These are phyloP conservation scores for Xerocomus spinulosus DNA, from an alignment of 768 basidiomycete species.

Conservation along the genomic window DNA sequence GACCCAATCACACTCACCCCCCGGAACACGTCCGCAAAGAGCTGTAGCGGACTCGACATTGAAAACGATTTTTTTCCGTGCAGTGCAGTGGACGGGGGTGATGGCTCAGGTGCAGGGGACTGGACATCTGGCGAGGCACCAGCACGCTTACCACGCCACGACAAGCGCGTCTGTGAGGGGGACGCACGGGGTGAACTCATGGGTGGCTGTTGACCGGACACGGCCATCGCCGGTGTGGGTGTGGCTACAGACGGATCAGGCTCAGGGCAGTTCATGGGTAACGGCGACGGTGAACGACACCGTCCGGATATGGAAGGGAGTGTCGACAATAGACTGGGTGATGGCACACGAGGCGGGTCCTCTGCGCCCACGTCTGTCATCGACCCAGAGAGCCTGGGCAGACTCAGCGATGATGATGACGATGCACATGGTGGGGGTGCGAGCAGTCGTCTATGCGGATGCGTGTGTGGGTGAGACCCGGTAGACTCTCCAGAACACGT, in stretches of 20 bases:
- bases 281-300: not conserved
- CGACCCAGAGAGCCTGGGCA: slow-evolving; percentile 17
- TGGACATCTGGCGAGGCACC: not conserved
- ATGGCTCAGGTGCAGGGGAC: not conserved
- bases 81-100: slow-evolving; percentile 1
- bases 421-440: slow-evolving; percentile 21
- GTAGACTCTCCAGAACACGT: slow-evolving; percentile 14
- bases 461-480: no score
- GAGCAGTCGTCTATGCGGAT: slow-evolving; percentile 11
- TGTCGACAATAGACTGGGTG: slow-evolving; percentile 21
- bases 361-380: slow-evolving; percentile 6
- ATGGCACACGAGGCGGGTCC: slow-evolving; percentile 13
- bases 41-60: slow-evolving; percentile 15
- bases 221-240: not conserved
- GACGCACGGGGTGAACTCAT: slow-evolving; percentile 1
- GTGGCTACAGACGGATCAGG: not conserved
- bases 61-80: slow-evolving; percentile 13
- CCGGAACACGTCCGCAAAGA: slow-evolving; percentile 38
- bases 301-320: slow-evolving; percentile 25
- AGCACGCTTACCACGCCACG: slow-evolving; percentile 11
- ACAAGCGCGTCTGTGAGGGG: not conserved
- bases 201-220: not conserved
- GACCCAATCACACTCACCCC: slow-evolving; percentile 38
- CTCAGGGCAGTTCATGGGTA: not conserved
- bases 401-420: slow-evolving; percentile 27